phyloP scores from a whole-genome alignment of 495 filamentous ascomycete species.

The Amniculicola lignicola region DNA sequence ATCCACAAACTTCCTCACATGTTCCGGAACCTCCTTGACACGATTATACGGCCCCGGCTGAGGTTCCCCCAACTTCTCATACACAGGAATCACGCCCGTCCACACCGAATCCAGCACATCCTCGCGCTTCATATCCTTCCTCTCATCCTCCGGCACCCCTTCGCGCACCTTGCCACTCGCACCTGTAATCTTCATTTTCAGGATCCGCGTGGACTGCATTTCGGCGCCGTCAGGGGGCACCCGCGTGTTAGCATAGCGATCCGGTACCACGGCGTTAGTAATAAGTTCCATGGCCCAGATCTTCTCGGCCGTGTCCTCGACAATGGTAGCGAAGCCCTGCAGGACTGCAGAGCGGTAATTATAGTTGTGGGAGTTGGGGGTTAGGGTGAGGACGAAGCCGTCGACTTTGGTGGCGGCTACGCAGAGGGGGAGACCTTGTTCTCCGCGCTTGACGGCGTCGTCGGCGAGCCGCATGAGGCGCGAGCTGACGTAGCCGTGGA shows the following conservation, averaged over 20 bases:
- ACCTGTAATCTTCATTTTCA: constrained; percentile 63
- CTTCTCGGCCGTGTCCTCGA: constrained; percentile 68
- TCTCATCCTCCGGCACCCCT: constrained; percentile 67
- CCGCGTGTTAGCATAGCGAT: constrained; percentile 66
- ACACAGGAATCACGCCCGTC: constrained; percentile 81
- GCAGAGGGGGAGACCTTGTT: constrained; percentile 58
- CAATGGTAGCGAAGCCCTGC: constrained; percentile 69
- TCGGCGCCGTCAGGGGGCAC: constrained; percentile 31
- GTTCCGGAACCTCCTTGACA: constrained; percentile 58
- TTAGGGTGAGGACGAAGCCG: constrained; percentile 62
- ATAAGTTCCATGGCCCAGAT: constrained; percentile 79
- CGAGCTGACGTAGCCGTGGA: constrained; percentile 81
- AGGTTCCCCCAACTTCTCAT: constrained; percentile 63
- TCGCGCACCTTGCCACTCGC: constrained; percentile 76
- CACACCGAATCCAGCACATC: constrained; percentile 62
- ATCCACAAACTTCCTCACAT: constrained; percentile 57
- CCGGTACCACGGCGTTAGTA: constrained; percentile 67
- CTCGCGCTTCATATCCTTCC: constrained; percentile 61
- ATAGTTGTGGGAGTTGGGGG: constrained; percentile 75
- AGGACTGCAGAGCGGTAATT: constrained; percentile 82
- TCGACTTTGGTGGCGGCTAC: constrained; percentile 67
- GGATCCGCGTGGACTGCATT: constrained; percentile 58
- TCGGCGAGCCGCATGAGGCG: constrained; percentile 66
- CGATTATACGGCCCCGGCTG: constrained; percentile 61
- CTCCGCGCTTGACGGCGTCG: constrained; percentile 31